A percentile compares a stretch with the other conserved stretches of the same genome.
phyloP scores from a whole-genome alignment of 495 filamentous ascomycete genomes.

The Geoglossum glabrum region DNA sequence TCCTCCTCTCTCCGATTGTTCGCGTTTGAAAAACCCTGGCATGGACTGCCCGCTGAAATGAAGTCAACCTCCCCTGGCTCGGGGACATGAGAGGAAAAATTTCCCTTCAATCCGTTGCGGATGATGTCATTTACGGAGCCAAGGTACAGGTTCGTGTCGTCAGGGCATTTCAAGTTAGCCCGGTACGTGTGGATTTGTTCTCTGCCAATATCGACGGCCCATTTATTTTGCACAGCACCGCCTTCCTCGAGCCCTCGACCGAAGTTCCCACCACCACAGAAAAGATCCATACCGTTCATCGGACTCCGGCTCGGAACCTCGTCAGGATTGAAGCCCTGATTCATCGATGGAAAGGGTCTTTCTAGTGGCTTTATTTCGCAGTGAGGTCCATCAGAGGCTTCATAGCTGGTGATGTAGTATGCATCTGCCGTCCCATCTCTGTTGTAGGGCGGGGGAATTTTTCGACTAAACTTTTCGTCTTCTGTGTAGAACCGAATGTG shows the following conservation, averaged over 20 bases:
- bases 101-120: slow-evolving; percentile 29
- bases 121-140: slow-evolving; percentile 56
- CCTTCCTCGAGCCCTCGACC: slow-evolving; percentile 56
- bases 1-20: slow-evolving; percentile 30
- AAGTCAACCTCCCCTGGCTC: slow-evolving; percentile 39
- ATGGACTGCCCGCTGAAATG: slow-evolving; percentile 53
- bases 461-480: slow-evolving; percentile 13
- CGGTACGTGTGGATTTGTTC: slow-evolving; percentile 47
- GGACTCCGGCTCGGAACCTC: slow-evolving; percentile 6
- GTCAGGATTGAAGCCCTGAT: slow-evolving; percentile 34
- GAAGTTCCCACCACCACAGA: slow-evolving; percentile 55
- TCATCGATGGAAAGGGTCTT: slow-evolving; percentile 19
- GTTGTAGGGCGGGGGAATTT: slow-evolving; percentile 41
- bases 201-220: slow-evolving; percentile 41
- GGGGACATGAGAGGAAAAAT: slow-evolving; percentile 24
- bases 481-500: slow-evolving; percentile 32
- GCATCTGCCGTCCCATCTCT: slow-evolving; percentile 39
- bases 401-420: slow-evolving; percentile 34
- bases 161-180: slow-evolving; percentile 29
- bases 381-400: slow-evolving; percentile 9
- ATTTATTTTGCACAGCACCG: slow-evolving; percentile 37
- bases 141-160: slow-evolving; percentile 25
- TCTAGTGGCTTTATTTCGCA: slow-evolving; percentile 1
- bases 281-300: slow-evolving; percentile 43
- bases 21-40: slow-evolving; percentile 45